phyloP scores from a whole-genome alignment of 1,284 basidiomycete species.

The Malassezia equina region DNA sequence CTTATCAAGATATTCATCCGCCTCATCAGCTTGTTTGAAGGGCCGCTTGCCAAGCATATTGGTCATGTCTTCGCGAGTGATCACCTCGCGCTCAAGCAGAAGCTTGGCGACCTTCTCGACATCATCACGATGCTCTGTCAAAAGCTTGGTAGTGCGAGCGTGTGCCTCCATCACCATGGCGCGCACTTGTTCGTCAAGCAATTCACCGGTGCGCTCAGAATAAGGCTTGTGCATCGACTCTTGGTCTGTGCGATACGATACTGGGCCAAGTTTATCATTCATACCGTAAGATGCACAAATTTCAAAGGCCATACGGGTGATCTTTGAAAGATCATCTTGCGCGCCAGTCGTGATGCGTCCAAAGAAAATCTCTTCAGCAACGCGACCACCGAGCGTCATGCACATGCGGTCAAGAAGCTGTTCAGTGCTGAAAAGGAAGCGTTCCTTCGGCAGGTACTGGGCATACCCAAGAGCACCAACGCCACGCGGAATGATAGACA shows the following conservation, averaged over 20 bases:
- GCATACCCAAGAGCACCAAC: slow-evolving; percentile 94
- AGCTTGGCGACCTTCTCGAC: slow-evolving; percentile 89
- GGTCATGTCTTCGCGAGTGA: slow-evolving; percentile 87
- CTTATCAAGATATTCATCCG: slow-evolving; percentile 46
- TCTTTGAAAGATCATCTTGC: slow-evolving; percentile 93
- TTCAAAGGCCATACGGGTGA: slow-evolving; percentile 94
- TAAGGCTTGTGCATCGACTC: slow-evolving; percentile 94
- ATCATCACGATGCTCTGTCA: slow-evolving; percentile 71
- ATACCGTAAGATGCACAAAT: slow-evolving; percentile 63
- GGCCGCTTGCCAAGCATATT: slow-evolving; percentile 71
- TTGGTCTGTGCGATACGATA: slow-evolving; percentile 80
- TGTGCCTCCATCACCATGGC: slow-evolving; percentile 90
- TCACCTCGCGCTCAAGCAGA: slow-evolving; percentile 84
- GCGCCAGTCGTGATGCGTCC: slow-evolving; percentile 92
- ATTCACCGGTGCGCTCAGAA: slow-evolving; percentile 90
- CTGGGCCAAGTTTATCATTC: slow-evolving; percentile 85
- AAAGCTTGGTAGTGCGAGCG: slow-evolving; percentile 67
- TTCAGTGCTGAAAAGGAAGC: slow-evolving; percentile 86
- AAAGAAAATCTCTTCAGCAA: slow-evolving; percentile 97
- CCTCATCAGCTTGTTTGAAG: slow-evolving; percentile 61
- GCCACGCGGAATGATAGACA: slow-evolving; percentile 95
- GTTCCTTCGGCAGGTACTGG: slow-evolving; percentile 86
- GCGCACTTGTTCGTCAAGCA: slow-evolving; percentile 75
- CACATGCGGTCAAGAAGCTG: slow-evolving; percentile 92
- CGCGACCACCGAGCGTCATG: slow-evolving; percentile 97